These are phyloP conservation scores for Straminergon stramineum DNA, from an alignment of 225 moss, liverwort and hornwort genomes.

Conservation along the genomic window DNA sequence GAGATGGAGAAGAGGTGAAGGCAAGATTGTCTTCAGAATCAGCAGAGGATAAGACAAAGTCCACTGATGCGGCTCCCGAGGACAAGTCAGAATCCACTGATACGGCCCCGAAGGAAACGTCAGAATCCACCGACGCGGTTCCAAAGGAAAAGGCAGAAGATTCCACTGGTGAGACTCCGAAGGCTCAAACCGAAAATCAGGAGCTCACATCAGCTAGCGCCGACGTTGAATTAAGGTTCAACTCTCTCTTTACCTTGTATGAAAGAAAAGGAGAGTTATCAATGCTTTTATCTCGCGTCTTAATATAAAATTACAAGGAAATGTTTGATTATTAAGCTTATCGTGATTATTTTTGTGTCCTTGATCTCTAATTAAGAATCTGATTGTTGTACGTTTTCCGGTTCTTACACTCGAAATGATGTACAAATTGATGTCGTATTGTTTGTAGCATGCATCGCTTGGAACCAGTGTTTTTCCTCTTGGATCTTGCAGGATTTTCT, in stretches of 20 bases:
- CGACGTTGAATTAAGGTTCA: conserved; percentile 36
- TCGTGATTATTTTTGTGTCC: background rate
- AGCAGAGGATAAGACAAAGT: background rate
- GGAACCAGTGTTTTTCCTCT: background rate
- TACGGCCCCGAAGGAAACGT: background rate
- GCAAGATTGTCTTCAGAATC: background rate
- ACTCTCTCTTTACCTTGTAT: conserved; percentile 8
- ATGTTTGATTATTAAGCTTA: background rate
- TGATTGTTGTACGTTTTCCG: background rate
- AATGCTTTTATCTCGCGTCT: background rate
- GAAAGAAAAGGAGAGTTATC: background rate
- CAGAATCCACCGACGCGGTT: background rate
- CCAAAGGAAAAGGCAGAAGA: background rate
- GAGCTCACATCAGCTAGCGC: conserved; percentile 31
- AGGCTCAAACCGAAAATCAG: background rate
- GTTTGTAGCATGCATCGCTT: background rate
- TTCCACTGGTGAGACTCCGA: background rate
- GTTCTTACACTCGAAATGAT: background rate
- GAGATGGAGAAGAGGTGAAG: background rate
- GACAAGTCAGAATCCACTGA: background rate
- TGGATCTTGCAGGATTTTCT: conserved; percentile 31
- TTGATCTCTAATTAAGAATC: background rate
- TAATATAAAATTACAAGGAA: background rate
- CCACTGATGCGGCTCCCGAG: background rate
- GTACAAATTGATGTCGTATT: background rate